These are phyloP conservation scores for Massariosphaeria phaeospora DNA, from an alignment of 495 filamentous ascomycete species.

Conservation along the genomic window DNA sequence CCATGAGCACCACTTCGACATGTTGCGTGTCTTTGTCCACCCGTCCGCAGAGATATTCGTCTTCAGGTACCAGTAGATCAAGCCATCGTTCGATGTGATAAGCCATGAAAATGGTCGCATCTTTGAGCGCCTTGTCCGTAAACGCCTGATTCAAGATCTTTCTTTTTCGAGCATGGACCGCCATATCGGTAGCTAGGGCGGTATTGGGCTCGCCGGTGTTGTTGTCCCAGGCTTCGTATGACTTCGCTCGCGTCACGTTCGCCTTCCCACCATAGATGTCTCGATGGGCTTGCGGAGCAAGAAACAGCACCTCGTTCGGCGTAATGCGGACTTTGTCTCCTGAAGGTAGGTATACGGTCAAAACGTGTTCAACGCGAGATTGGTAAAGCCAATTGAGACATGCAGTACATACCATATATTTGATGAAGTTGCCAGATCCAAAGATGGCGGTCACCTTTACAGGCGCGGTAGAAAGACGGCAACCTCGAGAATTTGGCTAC, in stretches of 20 bases:
- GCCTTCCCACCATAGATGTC: not conserved
- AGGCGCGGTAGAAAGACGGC: constrained; percentile 31
- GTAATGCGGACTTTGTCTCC: constrained; percentile 32
- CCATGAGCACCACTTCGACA: constrained; percentile 58
- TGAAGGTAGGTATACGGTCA: not conserved
- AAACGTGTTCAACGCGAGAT: no score
- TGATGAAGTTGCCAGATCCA: constrained; percentile 34
- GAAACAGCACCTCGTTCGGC: constrained; percentile 36
- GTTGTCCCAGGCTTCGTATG: not conserved
- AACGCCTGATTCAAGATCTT: constrained; percentile 33
- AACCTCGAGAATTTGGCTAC: constrained; percentile 13
- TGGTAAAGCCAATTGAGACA: not conserved
- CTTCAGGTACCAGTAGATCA: constrained; percentile 26
- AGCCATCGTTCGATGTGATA: constrained; percentile 37
- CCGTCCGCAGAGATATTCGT: no score
- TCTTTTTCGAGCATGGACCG: constrained; percentile 36
- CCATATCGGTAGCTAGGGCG: constrained; percentile 17
- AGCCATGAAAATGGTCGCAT: constrained; percentile 5
- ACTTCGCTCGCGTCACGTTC: constrained; percentile 5
- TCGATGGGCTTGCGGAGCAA: not conserved
- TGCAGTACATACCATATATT: constrained; percentile 26
- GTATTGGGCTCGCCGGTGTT: not conserved
- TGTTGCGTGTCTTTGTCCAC: constrained; percentile 38
- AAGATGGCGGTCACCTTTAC: constrained; percentile 27
- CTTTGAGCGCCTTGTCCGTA: constrained; percentile 34